Evolutionary conservation across 768 basidiomycete genomes (phyloP).

Genomic region (Pleurotus citrinopileatus): DNA sequence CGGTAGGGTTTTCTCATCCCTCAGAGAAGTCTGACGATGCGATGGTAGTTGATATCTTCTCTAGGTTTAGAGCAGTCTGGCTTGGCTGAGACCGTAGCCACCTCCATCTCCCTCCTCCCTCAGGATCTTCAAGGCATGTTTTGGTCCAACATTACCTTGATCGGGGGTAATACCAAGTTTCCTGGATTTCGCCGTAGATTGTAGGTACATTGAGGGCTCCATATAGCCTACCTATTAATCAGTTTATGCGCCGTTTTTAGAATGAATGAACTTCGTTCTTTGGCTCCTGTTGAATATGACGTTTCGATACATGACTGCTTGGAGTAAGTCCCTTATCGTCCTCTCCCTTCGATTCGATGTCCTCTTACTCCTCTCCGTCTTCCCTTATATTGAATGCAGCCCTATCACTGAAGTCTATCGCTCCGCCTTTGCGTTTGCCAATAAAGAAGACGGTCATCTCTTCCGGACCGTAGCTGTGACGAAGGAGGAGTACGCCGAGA

Average conservation of each 20-base stretch:
- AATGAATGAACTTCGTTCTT: constrained; percentile 65
- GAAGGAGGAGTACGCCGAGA: constrained; percentile 81
- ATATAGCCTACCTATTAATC: neutral
- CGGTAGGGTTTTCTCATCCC: constrained; percentile 42
- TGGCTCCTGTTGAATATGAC: constrained; percentile 82
- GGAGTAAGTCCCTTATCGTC: constrained; percentile 51
- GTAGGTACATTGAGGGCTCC: constrained; percentile 43
- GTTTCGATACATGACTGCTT: constrained; percentile 69
- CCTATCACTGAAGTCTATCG: constrained; percentile 66
- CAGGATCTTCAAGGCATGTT: constrained; percentile 88
- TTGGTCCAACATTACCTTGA: constrained; percentile 90
- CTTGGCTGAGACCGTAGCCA: constrained; percentile 69
- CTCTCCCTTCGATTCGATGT: neutral
- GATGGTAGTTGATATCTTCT: constrained; percentile 24
- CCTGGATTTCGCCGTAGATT: constrained; percentile 72
- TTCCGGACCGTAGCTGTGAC: constrained; percentile 61
- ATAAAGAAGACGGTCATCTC: constrained; percentile 30
- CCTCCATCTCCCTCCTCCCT: constrained; percentile 74
- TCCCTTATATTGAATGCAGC: constrained; percentile 30
- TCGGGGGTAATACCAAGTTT: constrained; percentile 81
- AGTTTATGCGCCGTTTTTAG: constrained; percentile 34
- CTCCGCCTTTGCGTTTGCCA: constrained; percentile 58
- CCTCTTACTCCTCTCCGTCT: neutral
- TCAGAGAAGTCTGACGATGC: neutral
- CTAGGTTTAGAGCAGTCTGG: constrained; percentile 80